Percentiles rank a stretch among this genome's conserved stretches.
Conservation (phyloP, 2,329 filamentous ascomycete genomes). For the Huntiella bhutanensis region DNA sequence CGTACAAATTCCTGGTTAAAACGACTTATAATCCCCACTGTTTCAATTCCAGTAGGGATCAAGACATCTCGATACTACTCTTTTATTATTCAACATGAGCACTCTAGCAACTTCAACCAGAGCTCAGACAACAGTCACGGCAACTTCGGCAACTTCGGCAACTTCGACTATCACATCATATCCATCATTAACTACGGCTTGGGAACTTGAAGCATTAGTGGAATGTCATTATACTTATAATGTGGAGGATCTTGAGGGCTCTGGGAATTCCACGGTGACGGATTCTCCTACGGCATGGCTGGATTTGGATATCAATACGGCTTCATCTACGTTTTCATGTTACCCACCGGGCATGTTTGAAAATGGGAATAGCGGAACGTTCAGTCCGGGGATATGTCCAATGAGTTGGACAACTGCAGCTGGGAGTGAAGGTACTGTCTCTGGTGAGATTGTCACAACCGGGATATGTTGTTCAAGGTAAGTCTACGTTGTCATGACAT, state of each 20-base stretch:
- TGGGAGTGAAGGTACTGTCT: conserved; percentile 15
- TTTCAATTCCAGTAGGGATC: no score
- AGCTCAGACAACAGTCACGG: neutral
- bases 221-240: conserved; percentile 23
- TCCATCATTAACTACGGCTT: conserved; percentile 17
- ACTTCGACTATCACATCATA: neutral
- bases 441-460: conserved; percentile 19
- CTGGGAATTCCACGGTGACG: conserved; percentile 6
- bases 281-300: conserved; percentile 18
- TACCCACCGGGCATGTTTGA: conserved; percentile 24
- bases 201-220: conserved; percentile 18
- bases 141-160: neutral
- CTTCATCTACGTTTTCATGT: conserved; percentile 21
- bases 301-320: conserved; percentile 20
- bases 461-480: conserved; percentile 25
- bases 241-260: conserved; percentile 12
- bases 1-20: no score
- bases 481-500: conserved; percentile 12
- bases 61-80: neutral
- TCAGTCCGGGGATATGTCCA: conserved; percentile 23
- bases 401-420: conserved; percentile 23
- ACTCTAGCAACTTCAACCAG: neutral
- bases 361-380: conserved; percentile 20
- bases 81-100: neutral
- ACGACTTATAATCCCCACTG: no score